A percentile compares a stretch with the other conserved stretches of the same genome.
Conservation (phyloP, 352 stramenopile genomes). For the Peronospora farinosa region DNA sequence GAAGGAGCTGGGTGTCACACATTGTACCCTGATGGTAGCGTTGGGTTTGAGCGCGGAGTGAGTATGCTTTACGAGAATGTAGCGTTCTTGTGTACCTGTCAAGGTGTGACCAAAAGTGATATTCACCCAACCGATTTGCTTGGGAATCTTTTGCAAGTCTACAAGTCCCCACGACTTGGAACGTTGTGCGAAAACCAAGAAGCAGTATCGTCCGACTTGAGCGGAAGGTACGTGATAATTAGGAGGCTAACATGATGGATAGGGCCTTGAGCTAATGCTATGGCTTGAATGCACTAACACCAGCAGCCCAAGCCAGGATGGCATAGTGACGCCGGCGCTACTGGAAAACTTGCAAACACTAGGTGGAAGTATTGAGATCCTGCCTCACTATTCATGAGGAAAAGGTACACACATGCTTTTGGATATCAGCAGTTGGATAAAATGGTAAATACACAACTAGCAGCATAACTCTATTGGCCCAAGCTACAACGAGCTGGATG, state of each 20-base stretch:
- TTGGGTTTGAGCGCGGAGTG: conserved; percentile 68
- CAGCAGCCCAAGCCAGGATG: conserved; percentile 2
- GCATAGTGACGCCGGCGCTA: conserved; percentile 23
- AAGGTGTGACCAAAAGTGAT: conserved; percentile 34
- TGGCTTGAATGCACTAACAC: background rate
- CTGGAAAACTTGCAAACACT: conserved; percentile 48
- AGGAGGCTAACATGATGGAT: background rate
- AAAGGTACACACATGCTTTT: conserved; percentile 1
- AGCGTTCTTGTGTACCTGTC: conserved; percentile 42
- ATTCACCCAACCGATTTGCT: conserved; percentile 56
- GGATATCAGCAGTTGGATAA: conserved; percentile 27
- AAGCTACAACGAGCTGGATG: conserved; percentile 17
- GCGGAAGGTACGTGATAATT: conserved; percentile 18
- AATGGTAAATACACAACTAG: conserved; percentile 16
- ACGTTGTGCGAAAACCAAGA: conserved; percentile 36
- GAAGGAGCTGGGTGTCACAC: conserved; percentile 77
- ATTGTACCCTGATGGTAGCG: conserved; percentile 73
- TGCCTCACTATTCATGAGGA: conserved; percentile 54
- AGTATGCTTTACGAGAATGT: conserved; percentile 79
- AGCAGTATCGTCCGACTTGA: conserved; percentile 4
- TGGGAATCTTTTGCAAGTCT: conserved; percentile 60
- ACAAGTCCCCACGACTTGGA: conserved; percentile 35
- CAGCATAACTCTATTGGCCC: conserved; percentile 30
- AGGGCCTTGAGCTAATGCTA: background rate
- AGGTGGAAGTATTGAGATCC: conserved; percentile 46